Conservation (phyloP, 83 land plant genomes). For the Isoetes engelmannii region DNA sequence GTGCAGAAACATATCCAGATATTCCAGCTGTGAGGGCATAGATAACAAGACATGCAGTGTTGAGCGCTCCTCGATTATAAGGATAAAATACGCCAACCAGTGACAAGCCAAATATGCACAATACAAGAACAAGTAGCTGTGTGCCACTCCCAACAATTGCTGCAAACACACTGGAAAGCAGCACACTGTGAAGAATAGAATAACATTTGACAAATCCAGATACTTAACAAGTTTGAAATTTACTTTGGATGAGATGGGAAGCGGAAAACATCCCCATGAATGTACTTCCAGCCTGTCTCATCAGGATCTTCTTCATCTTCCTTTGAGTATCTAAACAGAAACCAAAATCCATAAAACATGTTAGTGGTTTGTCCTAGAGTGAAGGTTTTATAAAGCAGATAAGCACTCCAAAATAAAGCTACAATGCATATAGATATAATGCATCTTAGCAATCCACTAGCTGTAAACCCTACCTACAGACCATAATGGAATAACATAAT, state of each 20-base stretch:
- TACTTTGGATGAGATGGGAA: slow-evolving; percentile 39
- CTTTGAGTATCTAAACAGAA: slow-evolving; percentile 24
- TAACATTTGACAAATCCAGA: not conserved
- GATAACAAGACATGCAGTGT: slow-evolving; percentile 32
- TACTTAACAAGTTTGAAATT: slow-evolving; percentile 8
- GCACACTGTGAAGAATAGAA: not conserved
- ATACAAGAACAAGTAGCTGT: slow-evolving; percentile 35
- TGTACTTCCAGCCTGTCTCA: slow-evolving; percentile 41
- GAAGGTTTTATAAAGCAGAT: no score
- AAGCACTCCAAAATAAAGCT: no score
- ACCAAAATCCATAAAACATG: no score
- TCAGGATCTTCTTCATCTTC: slow-evolving; percentile 50
- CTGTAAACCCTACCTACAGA: no score
- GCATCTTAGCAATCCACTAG: no score
- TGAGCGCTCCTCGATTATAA: slow-evolving; percentile 51
- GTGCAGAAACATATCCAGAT: slow-evolving; percentile 48
- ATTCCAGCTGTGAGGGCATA: slow-evolving; percentile 43
- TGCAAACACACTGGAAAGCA: slow-evolving; percentile 29
- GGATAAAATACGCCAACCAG: slow-evolving; percentile 52
- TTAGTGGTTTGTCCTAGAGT: no score
- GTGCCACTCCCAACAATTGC: slow-evolving; percentile 49
- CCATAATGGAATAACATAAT: no score
- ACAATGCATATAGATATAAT: no score
- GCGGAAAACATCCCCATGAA: slow-evolving; percentile 57
- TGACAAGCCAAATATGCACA: slow-evolving; percentile 41